Evolutionary conservation across 2,329 filamentous ascomycete species (phyloP), one percentile per base, ranked within the genome.

Genomic region (Penicillium brasilianum): DNA sequence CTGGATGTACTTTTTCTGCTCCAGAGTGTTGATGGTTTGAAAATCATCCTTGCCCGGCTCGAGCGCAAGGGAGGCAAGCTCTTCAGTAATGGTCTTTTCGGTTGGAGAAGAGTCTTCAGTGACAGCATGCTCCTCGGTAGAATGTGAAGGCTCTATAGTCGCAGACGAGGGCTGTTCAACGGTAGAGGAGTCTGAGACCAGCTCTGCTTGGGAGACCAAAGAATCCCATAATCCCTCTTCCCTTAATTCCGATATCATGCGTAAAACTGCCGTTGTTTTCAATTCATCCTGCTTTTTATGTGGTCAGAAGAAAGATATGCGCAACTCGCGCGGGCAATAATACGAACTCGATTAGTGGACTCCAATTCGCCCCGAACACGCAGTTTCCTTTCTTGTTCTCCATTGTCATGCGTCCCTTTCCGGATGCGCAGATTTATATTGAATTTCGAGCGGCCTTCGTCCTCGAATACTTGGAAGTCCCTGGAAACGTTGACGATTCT

Each of bases 221-320:
- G 32, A n/a, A 14, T 53, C 50, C 50, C 50, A 53, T 10, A 53
- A 13, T 53, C 36, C 20, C 20, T 53, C 36, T 41, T 41, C 50
- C 20, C 25, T 53, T 8, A 53, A 39, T 39, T 39, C 39, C n/a
- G 50, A 25, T 13, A 53, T 39, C 34, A 53, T 53, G 34, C 50
- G 13, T 36, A 28, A 53, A 20, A 53, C 41, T 0, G 50, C 50
- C 11, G 20, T 13, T 6, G 14, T 25, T 20, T 53, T 53, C 16
- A 41, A 16, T 18, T 53, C 14, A 5, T 41, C 36, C 50, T 53
- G 20, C 13, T 53, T 13, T n/a, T 25, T 16, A 9, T n/a, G 14
- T 30, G 2, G 22, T 48, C 25, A 48, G 44, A 30, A 30, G 22
- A 48, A 30, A 30, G 22, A 48, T n/a, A 28, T 11, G 14, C 11